Evolutionary conservation across 192 early-diverging fungal species (phyloP).

Genomic region (Chytriomyces sp.): DNA sequence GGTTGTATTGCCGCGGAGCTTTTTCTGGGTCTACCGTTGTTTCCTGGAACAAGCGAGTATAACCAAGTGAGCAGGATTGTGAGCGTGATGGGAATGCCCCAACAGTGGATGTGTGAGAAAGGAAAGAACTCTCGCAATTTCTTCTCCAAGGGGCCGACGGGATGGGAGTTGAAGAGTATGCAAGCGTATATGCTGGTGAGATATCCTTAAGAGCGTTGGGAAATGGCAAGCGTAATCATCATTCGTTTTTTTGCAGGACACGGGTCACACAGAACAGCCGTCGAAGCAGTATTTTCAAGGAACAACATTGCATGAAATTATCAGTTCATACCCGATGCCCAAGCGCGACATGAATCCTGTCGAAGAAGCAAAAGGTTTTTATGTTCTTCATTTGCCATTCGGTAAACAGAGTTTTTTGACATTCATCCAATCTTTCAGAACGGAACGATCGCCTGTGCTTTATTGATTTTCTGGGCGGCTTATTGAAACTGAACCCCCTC

Average conservation of each 20-base stretch:
- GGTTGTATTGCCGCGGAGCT: constrained; percentile 98
- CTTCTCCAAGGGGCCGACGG: constrained; percentile 73
- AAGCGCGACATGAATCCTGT: constrained; percentile 65
- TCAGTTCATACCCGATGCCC: constrained; percentile 82
- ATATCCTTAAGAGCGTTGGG: neutral
- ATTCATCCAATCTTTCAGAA: no score
- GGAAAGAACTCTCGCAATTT: constrained; percentile 86
- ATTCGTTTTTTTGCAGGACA: constrained; percentile 64
- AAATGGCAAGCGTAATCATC: neutral
- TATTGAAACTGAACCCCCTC: constrained; percentile 56
- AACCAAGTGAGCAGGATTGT: constrained; percentile 94
- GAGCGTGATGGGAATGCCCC: constrained; percentile 91
- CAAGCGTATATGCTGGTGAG: constrained; percentile 73
- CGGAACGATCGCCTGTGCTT: neutral
- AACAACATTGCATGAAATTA: constrained; percentile 83
- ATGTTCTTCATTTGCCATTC: neutral
- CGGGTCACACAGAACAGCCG: constrained; percentile 83
- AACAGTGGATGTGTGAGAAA: constrained; percentile 90
- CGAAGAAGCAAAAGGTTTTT: constrained; percentile 77
- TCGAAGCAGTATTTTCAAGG: constrained; percentile 93
- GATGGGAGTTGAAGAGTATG: constrained; percentile 77
- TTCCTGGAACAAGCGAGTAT: constrained; percentile 95
- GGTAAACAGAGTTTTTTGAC: neutral
- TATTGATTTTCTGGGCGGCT: constrained; percentile 2
- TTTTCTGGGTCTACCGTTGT: constrained; percentile 92